Evolutionary conservation across 768 basidiomycete species (phyloP).

Genomic region (Tephrocybe sp.): DNA sequence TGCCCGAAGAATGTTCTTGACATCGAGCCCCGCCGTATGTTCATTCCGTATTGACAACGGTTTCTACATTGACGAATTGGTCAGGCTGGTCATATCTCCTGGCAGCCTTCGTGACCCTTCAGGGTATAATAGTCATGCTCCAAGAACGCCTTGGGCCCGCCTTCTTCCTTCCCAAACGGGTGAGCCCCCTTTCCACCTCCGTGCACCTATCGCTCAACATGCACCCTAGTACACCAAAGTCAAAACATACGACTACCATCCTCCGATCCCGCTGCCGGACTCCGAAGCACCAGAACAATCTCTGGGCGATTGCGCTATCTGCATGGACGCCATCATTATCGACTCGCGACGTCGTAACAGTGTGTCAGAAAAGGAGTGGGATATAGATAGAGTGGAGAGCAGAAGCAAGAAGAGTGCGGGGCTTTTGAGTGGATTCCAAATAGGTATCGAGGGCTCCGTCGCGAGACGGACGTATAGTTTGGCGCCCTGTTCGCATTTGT

Average conservation of each 20-base stretch:
- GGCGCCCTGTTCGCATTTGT: slow-evolving; percentile 87
- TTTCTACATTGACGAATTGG: slow-evolving; percentile 33
- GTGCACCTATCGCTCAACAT: slow-evolving; percentile 4
- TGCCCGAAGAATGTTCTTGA: slow-evolving; percentile 89
- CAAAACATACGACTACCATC: slow-evolving; percentile 84
- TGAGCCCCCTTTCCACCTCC: slow-evolving; percentile 29
- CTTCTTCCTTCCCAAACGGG: slow-evolving; percentile 78
- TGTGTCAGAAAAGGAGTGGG: slow-evolving; percentile 31
- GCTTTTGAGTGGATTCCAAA: slow-evolving; percentile 43
- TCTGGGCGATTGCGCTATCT: slow-evolving; percentile 87
- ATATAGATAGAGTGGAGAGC: slow-evolving; percentile 23
- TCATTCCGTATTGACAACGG: slow-evolving; percentile 1
- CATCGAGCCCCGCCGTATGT: slow-evolving; percentile 68
- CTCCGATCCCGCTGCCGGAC: slow-evolving; percentile 67
- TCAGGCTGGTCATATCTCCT: slow-evolving; percentile 58
- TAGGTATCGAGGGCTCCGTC: slow-evolving; percentile 39
- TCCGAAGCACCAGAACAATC: slow-evolving; percentile 73
- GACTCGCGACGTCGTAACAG: slow-evolving; percentile 38
- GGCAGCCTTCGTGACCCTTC: slow-evolving; percentile 56
- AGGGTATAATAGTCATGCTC: slow-evolving; percentile 59
- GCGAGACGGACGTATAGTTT: slow-evolving; percentile 74
- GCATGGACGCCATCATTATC: slow-evolving; percentile 81
- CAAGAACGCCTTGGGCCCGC: slow-evolving; percentile 78
- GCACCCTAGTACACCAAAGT: slow-evolving; percentile 50
- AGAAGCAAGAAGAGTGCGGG: slow-evolving; percentile 29